Evolutionary conservation across 1,284 basidiomycete species (phyloP).

Genomic region (Pulchroboletus neoregius): DNA sequence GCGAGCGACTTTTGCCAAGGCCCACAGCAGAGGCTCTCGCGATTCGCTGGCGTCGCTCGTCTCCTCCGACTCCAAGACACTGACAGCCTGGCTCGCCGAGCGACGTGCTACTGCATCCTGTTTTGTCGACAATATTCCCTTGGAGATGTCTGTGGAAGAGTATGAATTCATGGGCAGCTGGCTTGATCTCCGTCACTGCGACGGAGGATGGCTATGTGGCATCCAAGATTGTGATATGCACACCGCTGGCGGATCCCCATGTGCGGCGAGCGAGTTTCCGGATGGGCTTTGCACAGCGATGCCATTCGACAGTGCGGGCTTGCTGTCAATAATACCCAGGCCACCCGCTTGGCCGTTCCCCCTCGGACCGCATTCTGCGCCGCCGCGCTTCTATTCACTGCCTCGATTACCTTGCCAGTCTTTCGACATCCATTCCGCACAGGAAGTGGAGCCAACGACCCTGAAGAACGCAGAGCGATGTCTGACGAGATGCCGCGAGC

Average conservation of each 20-base stretch:
- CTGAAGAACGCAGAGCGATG: constrained; percentile 12
- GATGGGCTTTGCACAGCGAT: constrained; percentile 22
- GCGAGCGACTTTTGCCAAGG: constrained; percentile 1
- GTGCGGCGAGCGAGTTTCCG: constrained; percentile 8
- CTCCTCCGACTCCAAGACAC: constrained; percentile 35
- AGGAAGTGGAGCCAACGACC: constrained; percentile 12
- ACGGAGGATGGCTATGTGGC: constrained; percentile 29
- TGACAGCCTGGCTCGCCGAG: constrained; percentile 40
- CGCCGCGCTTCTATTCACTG: constrained; percentile 25
- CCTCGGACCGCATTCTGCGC: constrained; percentile 12
- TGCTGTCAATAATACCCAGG: constrained; percentile 7
- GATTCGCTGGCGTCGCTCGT: constrained; percentile 26
- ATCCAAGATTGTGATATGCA: constrained; percentile 30
- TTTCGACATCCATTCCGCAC: constrained; percentile 15
- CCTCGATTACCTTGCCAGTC: constrained; percentile 28
- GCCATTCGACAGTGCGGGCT: constrained; percentile 26
- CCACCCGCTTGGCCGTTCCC: constrained; percentile 10
- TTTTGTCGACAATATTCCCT: constrained; percentile 19
- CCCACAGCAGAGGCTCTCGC: constrained; percentile 2
- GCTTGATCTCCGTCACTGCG: constrained; percentile 31
- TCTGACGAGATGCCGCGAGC: constrained; percentile 21
- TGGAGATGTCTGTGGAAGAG: constrained; percentile 40
- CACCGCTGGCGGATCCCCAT: constrained; percentile 25
- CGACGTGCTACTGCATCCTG: constrained; percentile 25
- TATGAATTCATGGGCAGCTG: constrained; percentile 49